Base-by-base conservation (phyloP, 116 monocot genomes). In the Trichopus zeylanicus region DNA sequence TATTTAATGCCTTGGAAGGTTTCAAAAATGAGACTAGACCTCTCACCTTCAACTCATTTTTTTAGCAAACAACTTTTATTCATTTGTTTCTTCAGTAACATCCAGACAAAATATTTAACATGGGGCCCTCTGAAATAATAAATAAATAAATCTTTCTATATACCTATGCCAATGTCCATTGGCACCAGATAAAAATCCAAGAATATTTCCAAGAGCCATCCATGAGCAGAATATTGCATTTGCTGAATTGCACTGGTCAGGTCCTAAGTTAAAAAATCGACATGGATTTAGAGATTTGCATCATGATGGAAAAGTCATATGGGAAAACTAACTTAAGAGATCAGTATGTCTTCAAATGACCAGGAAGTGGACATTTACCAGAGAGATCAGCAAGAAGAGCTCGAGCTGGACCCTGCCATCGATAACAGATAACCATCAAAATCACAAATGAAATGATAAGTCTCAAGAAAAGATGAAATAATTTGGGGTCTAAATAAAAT, bases 181-280 rank as follows among this genome's bases (percentile, higher is more conserved):
- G 55, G 97, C 73, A 68, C 97, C 97, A 71, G 97, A 55, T 64
- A 82, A 98, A 68, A 91, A 98, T 24, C 97, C 97, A 46, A 98
- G 73, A 74, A 98, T 80, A 57, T 98, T 98, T 59, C 97, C 97
- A 70, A 98, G 29, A 26, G 97, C 97, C 91, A 98, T 98, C 97
- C 97, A 98, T 29, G 88, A 84, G 68, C 97, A 98, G 75, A 91
- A 98, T 72, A 98, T 91, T 32, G 97, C 91, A 78, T 91, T 98
- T 59, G 97, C 91, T 46, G 60, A 73, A 65, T 82, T 91, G 57
- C 84, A 73, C 37, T 91, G 91, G 21, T 85, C 80, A 62, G 87
- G 91, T 20, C 87, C 97, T 90, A 53, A 34, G 3, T 16, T 42
- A 42, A 39, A 42, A 16, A 18, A 42, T n/a, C n/a, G 42, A 42